Percentiles rank a stretch among this genome's conserved stretches.
phyloP scores from a whole-genome alignment of 148 eudicot genomes.

The Diospyros lotus region DNA sequence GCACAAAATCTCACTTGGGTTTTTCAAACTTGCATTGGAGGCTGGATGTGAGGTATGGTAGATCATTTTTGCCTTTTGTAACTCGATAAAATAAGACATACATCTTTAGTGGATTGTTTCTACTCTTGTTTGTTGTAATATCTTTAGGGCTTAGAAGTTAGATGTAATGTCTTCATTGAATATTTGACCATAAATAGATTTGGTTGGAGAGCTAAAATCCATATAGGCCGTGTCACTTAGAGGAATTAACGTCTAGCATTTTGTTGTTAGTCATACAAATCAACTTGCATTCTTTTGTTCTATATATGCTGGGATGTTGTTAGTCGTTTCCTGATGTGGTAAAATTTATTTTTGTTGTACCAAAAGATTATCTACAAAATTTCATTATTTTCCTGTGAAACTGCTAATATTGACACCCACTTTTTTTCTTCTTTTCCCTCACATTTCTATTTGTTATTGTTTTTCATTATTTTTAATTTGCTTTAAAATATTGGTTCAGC shows the following conservation, averaged over 20 bases:
- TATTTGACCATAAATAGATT: no score
- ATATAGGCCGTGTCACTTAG: no score
- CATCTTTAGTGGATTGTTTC: not conserved
- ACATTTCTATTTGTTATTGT: not conserved
- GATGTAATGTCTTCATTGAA: not conserved
- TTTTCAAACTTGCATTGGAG: constrained; percentile 88
- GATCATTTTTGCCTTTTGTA: not conserved
- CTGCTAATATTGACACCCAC: not conserved
- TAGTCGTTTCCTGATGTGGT: not conserved
- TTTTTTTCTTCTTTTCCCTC: not conserved
- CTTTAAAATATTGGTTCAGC: constrained; percentile 26
- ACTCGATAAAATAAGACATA: not conserved
- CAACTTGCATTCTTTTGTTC: not conserved
- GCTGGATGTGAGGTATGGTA: constrained; percentile 73
- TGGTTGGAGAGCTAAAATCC: no score
- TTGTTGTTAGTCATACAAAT: not conserved
- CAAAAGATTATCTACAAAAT: not conserved
- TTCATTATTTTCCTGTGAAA: not conserved
- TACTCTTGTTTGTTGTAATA: not conserved
- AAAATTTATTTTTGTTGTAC: no score
- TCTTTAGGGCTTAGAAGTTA: no score
- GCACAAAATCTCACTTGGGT: constrained; percentile 73
- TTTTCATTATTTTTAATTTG: not conserved
- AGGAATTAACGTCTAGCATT: no score
- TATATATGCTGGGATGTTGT: not conserved